A percentile compares a stretch with the other conserved stretches of the same genome.
phyloP scores from a whole-genome alignment of 2,329 filamentous ascomycete genomes.

The Apiospora marii region DNA sequence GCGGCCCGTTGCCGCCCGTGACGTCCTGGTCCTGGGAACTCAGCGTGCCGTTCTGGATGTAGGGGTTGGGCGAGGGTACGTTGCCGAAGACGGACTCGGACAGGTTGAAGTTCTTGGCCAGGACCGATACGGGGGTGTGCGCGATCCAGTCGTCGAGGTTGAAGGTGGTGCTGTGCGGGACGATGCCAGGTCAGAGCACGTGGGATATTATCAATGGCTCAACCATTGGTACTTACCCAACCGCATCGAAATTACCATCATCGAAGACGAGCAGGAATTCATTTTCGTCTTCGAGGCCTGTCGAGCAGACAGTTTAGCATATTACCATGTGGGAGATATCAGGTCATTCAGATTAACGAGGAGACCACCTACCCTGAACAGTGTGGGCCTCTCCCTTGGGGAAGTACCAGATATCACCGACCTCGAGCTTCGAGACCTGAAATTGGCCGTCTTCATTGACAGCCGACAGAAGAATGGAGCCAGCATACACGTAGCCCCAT shows the following conservation, averaged over 20 bases:
- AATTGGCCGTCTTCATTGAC: conserved; percentile 69
- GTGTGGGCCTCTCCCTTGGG: conserved; percentile 68
- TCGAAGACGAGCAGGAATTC: conserved; percentile 74
- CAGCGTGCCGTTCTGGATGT: conserved; percentile 66
- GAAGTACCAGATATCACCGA: conserved; percentile 69
- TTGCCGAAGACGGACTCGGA: conserved; percentile 65
- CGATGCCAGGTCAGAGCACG: background rate
- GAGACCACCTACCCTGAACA: conserved; percentile 56
- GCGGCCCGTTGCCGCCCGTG: conserved; percentile 52
- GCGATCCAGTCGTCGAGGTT: conserved; percentile 75
- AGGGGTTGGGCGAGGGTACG: conserved; percentile 65
- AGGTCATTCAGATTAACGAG: background rate
- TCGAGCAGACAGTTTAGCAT: background rate
- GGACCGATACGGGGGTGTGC: conserved; percentile 68
- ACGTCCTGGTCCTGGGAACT: conserved; percentile 55
- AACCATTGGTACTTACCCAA: conserved; percentile 52
- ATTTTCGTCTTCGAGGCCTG: conserved; percentile 65
- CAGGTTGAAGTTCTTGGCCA: conserved; percentile 75
- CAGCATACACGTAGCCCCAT: conserved; percentile 68
- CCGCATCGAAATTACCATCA: conserved; percentile 70
- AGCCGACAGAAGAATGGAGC: conserved; percentile 64
- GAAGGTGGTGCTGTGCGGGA: conserved; percentile 67
- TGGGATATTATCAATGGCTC: background rate
- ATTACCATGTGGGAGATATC: background rate
- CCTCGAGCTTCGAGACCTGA: conserved; percentile 61